phyloP scores from a whole-genome alignment of 2,329 filamentous ascomycete species.

The Arachnomyces sp. region DNA sequence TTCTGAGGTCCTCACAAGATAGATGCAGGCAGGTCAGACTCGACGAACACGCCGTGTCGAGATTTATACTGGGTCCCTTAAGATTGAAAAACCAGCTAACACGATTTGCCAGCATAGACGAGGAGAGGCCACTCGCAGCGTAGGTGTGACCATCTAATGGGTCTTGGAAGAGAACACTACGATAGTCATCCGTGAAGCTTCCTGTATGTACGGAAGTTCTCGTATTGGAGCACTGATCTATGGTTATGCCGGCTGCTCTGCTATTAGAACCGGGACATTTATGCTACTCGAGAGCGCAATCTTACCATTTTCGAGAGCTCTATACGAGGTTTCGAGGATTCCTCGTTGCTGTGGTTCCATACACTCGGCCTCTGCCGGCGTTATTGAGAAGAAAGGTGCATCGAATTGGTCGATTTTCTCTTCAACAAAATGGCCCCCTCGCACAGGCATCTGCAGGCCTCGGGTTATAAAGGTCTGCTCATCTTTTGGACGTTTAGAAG shows the following conservation, averaged over 20 bases:
- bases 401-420: constrained; percentile 13
- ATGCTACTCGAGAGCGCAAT: constrained; percentile 3
- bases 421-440: constrained; percentile 8
- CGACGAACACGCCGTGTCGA: constrained; percentile 15
- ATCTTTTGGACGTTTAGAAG: too few relatives aligned
- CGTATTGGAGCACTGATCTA: constrained; percentile 12
- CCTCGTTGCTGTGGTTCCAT: constrained; percentile 19
- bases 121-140: constrained; percentile 15
- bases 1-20: constrained; percentile 18
- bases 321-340: constrained; percentile 13
- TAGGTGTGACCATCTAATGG: constrained; percentile 1
- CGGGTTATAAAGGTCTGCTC: too few relatives aligned
- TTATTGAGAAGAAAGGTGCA: constrained; percentile 12
- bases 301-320: constrained; percentile 12
- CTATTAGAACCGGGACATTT: too few relatives aligned
- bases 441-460: too few relatives aligned
- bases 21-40: constrained; percentile 8
- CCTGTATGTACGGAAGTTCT: constrained; percentile 14
- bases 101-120: constrained; percentile 16
- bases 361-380: constrained; percentile 8
- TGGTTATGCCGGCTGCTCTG: constrained; percentile 16
- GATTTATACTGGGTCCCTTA: constrained; percentile 10
- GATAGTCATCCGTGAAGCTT: constrained; percentile 14
- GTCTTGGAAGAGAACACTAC: not conserved
- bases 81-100: constrained; percentile 12